Percentiles rank a stretch among this genome's conserved stretches.
These are phyloP conservation scores for Aureobasidium lini DNA, from an alignment of 2,329 filamentous ascomycete genomes.

Conservation along the genomic window DNA sequence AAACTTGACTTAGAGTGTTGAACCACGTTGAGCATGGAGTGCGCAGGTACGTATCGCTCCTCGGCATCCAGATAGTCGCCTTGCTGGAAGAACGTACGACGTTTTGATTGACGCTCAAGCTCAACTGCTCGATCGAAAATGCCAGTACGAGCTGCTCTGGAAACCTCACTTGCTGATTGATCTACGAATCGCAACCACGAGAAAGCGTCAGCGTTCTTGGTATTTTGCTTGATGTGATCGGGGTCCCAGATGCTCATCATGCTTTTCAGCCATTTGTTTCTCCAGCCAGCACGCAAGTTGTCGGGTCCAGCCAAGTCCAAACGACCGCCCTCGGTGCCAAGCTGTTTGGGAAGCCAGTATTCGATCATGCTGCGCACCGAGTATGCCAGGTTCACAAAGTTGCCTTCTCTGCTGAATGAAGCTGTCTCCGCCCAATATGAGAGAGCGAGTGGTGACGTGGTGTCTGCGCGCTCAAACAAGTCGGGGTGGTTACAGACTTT, in stretches of 20 bases:
- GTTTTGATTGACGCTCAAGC: constrained; percentile 43
- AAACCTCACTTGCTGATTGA: constrained; percentile 64
- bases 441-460: constrained; percentile 74
- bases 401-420: constrained; percentile 86
- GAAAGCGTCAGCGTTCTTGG: constrained; percentile 59
- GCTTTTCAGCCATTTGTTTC: constrained; percentile 65
- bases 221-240: constrained; percentile 63
- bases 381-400: constrained; percentile 71
- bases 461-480: constrained; percentile 90
- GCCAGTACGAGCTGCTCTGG: constrained; percentile 59
- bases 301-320: constrained; percentile 64
- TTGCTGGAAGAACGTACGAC: constrained; percentile 30
- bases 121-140: constrained; percentile 67
- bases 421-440: constrained; percentile 91
- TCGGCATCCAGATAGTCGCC: constrained; percentile 40
- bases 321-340: constrained; percentile 76
- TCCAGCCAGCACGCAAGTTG: constrained; percentile 72
- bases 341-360: constrained; percentile 69
- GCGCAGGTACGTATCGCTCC: constrained; percentile 57
- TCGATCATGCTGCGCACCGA: constrained; percentile 82
- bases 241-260: constrained; percentile 88
- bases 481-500: constrained; percentile 99
- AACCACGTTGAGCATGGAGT: constrained; percentile 71
- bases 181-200: constrained; percentile 88
- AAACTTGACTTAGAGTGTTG: neutral